Evolutionary conservation across 768 basidiomycete species (phyloP), one percentile per base, ranked within the genome.

Genomic region (Auriculariales sp.): DNA sequence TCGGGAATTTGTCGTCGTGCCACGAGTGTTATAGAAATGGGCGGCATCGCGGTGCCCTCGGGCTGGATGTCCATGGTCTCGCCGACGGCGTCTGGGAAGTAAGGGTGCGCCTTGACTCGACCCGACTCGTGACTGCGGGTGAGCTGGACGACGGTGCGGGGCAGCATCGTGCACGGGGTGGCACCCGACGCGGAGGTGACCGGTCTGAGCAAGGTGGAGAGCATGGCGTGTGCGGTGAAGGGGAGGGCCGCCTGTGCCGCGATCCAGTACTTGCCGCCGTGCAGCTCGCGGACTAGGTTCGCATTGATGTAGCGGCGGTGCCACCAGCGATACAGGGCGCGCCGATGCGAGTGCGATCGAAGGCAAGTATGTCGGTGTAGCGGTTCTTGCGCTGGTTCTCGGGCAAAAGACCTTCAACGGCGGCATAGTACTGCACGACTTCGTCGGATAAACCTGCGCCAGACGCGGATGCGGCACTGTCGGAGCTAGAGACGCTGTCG

Each of bases 161-260:
- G 66, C 47, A 14, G 68, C 58, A 14, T 72, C 75, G 6, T 56
- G n/a, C n/a, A n/a, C 52, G 3, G 62, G 52, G 42, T 49, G 28
- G 46, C 54, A 28, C 36, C n/a, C 34, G 56, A 57, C 0, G 66
- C 65, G 3, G 53, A 58, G 2, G 69, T 61, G 25, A 65, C 52
- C 25, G 74, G 71, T 52, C 77, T 74, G 30, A 75, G 61, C 53
- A 90, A 68, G 44, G 83, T 61, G 54, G 77, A 83, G 59, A 93
- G 75, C 63, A 90, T 90, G 3, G 84, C 67, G 58, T 91, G 83
- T 0, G 74, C 70, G 0, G 88, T 86, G 45, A 67, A 60, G 3
- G 72, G 75, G 29, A 89, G 64, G 0, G 90, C 87, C 0, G 89
- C 90, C 59, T 92, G 89, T 0, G 85, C 74, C 2, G 87, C 86